phyloP scores from a whole-genome alignment of 768 basidiomycete species.

The Dictyophora rubrovolvata region DNA sequence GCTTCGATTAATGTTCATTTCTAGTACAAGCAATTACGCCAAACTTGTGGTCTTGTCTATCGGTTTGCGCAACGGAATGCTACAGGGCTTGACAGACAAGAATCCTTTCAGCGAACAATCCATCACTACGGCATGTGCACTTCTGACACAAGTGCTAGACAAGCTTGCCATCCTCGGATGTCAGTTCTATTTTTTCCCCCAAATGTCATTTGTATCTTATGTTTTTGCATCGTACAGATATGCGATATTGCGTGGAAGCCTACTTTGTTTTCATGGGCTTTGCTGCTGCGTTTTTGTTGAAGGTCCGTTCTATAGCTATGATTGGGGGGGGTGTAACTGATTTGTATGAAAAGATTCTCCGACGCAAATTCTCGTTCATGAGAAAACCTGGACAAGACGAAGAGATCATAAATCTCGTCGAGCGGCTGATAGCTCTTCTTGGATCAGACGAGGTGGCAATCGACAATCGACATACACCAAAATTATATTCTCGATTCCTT shows the following conservation, averaged over 20 bases:
- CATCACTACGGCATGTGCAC: constrained; percentile 55
- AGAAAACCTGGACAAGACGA: constrained; percentile 54
- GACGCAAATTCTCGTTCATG: constrained; percentile 61
- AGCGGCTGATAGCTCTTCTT: constrained; percentile 60
- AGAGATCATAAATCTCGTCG: constrained; percentile 63
- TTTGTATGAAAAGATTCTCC: constrained; percentile 39
- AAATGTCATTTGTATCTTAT: not conserved
- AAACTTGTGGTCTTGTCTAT: constrained; percentile 84
- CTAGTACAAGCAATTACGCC: constrained; percentile 34
- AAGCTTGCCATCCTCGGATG: constrained; percentile 31
- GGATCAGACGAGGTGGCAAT: constrained; percentile 66
- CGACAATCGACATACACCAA: constrained; percentile 73
- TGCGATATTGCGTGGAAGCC: constrained; percentile 24
- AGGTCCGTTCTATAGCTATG: constrained; percentile 25
- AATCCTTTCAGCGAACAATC: constrained; percentile 35
- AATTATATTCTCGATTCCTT: constrained; percentile 71
- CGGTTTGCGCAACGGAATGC: constrained; percentile 74
- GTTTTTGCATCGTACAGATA: not conserved
- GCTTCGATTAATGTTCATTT: not conserved
- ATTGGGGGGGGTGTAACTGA: too few species aligned
- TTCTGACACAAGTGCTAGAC: constrained; percentile 57
- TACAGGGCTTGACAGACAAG: constrained; percentile 40
- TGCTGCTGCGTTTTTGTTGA: constrained; percentile 50
- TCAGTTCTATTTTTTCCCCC: not conserved
- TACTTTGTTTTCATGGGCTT: constrained; percentile 35